Base-by-base conservation (phyloP, 108 stramenopile genomes). In the Pseudonitzschia multiseries region DNA sequence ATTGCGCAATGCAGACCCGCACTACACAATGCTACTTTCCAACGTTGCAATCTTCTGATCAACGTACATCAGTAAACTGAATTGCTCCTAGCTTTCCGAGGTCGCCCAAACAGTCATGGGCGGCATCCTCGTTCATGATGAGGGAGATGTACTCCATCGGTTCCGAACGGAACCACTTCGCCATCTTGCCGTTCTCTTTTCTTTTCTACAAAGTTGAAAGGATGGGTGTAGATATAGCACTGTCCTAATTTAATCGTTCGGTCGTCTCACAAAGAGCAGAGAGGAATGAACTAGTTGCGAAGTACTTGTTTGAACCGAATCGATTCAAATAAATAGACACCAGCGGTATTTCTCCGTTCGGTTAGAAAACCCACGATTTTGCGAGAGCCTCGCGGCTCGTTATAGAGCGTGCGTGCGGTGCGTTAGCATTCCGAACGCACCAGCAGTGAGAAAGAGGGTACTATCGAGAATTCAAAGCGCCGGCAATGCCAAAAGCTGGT, bases 71-170 rank as follows among this genome's bases (percentile, higher is more conserved):
- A 15, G 98, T 97, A 83, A 98, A 97, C 61, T 97, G 97, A 66
- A 98, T 91, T 9, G 88, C 94, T 22, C 96, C 95, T 20, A 97
- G 69, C 57, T 79, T 86, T 33, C 97, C 98, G 15, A 99, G 87
- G 69, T 96, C 94, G 33, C 90, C 84, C 32, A 98, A 78, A 74
- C 92, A 95, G 57, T 89, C 89, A 82, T 97, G 98, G 53, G 98
- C 97, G 8, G 97, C 97, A 74, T 98, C 97, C 81, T 98, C 97
- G 54, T 96, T 93, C 53, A 99, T 87, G 71, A 99, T 97, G 70
- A 99, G 77, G 85, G 92, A 94, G 85, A 98, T 94, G 75, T 99
- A 99, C 85, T 96, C 88, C 98, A 99, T 98, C 59, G 96, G 94
- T 74, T 97, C 96, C 62, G 97, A 98, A 73, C 98, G 97, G 74